Evolutionary conservation across 768 basidiomycete genomes (phyloP).

Genomic region (Naganishia onofrii): DNA sequence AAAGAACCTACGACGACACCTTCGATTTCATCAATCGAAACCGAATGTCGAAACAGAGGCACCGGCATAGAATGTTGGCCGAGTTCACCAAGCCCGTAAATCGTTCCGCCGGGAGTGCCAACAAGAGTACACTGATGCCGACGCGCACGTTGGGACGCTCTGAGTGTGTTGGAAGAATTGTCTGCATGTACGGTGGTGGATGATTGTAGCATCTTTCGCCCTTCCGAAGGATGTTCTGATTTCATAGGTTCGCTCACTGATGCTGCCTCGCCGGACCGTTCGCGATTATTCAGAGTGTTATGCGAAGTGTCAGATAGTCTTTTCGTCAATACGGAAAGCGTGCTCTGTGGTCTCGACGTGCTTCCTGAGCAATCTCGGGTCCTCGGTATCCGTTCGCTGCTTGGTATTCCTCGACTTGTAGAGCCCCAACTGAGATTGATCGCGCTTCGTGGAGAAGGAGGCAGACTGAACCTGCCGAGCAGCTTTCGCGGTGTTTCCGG

Average conservation of each 20-base stretch:
- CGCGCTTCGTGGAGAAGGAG: conserved; percentile 8
- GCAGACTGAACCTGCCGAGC: neutral
- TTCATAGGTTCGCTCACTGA: neutral
- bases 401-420: neutral
- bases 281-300: neutral
- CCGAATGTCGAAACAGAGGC: neutral
- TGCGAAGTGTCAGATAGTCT: neutral
- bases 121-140: conserved; percentile 3
- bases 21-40: neutral
- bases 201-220: neutral
- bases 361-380: neutral
- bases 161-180: neutral
- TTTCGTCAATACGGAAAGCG: neutral
- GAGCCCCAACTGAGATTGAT: neutral
- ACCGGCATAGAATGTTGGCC: neutral
- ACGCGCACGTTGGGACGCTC: neutral
- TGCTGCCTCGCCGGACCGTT: neutral
- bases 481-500: neutral
- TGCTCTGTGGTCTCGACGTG: neutral
- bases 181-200: too few relatives aligned
- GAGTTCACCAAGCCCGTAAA: conserved; percentile 14
- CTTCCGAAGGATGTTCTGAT: neutral
- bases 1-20: neutral
- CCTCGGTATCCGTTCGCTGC: neutral
- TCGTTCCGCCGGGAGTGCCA: conserved; percentile 3